Base-by-base conservation (phyloP, 2,329 filamentous ascomycete genomes). In the Apiospora marii region DNA sequence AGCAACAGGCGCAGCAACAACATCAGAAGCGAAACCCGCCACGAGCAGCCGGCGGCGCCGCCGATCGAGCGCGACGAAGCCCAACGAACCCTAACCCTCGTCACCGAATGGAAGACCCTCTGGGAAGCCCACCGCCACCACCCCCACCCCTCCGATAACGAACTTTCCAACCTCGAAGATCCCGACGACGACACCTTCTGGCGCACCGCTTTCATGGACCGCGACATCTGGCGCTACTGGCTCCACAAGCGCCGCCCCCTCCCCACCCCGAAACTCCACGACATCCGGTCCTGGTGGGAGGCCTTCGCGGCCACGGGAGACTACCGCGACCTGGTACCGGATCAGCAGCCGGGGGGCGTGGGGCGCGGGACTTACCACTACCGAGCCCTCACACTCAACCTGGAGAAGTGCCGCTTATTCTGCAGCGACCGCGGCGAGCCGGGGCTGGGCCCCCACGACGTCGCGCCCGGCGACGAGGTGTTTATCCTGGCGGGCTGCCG, bases 191-290 rank as follows among this genome's bases (percentile, higher is more conserved):
- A 43, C n/a, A 22, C 16, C 41, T 68, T 48, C 67, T 68, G 67
- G 67, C 37, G 67, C 10, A 22, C 67, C 24, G 67, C 67, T 16
- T 34, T 68, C 67, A 68, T 68, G 67, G 67, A 68, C 43, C 67
- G 67, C 14, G 30, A 68, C 27, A 68, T 68, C 67, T 48, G 67
- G 67, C 43, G 41, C 8, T 68, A 68, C 67, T 68, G 67, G 67
- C 37, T 68, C 19, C 67, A 68, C 67, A 68, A 48, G 43, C n/a
- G 67, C 41, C 22, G 24, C 12, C 67, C 67, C 6, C 67, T 68
- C 5, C 67, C 67, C 30, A 0, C 43, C 10, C 8, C 41, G 22
- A 68, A 46, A 34, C 43, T 48, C 43, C 37, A 7, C 67, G 67
- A 68, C 67, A 34, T 48, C n/a, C 8, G 27, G 67, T 1, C 10